These are phyloP conservation scores for Podospora pseudocomata DNA, from an alignment of 495 filamentous ascomycete genomes.

Conservation along the genomic window DNA sequence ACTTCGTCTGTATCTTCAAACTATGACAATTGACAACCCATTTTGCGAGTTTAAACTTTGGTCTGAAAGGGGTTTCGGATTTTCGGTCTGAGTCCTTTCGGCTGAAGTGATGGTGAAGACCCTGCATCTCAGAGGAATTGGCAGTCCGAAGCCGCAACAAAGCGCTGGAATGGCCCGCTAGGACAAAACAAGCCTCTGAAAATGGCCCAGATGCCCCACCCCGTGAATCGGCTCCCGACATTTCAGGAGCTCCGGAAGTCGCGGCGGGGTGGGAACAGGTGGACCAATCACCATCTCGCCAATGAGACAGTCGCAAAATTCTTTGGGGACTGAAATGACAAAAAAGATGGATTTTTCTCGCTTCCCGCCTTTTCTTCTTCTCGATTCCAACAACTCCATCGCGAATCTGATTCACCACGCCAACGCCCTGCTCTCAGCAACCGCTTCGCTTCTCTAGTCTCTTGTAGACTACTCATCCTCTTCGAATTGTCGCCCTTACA, in stretches of 20 bases:
- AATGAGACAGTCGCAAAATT: slow-evolving; percentile 14
- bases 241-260: neutral
- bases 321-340: slow-evolving; percentile 16
- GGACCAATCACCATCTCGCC: slow-evolving; percentile 15
- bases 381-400: neutral
- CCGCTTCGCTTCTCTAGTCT: slow-evolving; percentile 11
- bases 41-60: neutral
- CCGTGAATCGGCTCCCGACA: slow-evolving; percentile 1
- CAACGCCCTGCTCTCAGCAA: neutral
- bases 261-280: neutral
- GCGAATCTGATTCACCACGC: slow-evolving; percentile 7
- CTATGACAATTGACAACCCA: neutral
- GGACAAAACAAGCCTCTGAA: neutral
- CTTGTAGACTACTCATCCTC: slow-evolving; percentile 7
- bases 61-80: neutral
- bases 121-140: neutral
- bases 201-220: slow-evolving; percentile 10
- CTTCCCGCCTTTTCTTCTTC: slow-evolving; percentile 13
- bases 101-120: neutral
- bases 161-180: neutral
- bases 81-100: neutral
- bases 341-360: slow-evolving; percentile 6
- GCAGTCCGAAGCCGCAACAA: slow-evolving; percentile 17
- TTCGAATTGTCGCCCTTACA: slow-evolving; percentile 31
- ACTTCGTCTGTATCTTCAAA: neutral